Conservation (phyloP, 768 basidiomycete genomes). For the Podaxis mareebaensis region DNA sequence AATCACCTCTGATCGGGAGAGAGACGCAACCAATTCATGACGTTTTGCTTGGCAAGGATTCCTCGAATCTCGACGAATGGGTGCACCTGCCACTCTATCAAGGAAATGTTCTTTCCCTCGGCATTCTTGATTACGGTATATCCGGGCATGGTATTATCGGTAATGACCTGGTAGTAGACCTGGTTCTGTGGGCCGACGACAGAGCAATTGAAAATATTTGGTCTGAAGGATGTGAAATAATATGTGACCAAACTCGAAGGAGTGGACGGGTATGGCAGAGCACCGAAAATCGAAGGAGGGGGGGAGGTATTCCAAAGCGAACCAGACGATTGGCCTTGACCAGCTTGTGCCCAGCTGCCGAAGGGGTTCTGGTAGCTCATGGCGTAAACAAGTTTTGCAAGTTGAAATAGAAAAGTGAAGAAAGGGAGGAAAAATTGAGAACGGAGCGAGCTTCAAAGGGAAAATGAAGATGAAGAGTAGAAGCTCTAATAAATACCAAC, state of each 20-base stretch:
- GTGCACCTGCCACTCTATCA: constrained; percentile 58
- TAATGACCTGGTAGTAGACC: constrained; percentile 48
- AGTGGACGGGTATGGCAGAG: constrained; percentile 54
- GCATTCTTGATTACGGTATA: constrained; percentile 55
- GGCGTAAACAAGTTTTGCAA: not conserved
- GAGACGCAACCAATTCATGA: constrained; percentile 55
- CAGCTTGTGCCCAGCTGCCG: constrained; percentile 34
- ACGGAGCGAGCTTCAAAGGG: not conserved
- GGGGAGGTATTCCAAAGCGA: constrained; percentile 23
- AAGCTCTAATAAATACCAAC: not conserved
- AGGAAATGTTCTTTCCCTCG: constrained; percentile 46
- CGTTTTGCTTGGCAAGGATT: constrained; percentile 46
- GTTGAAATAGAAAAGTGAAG: not conserved
- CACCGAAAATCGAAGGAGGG: constrained; percentile 60
- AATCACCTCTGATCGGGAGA: constrained; percentile 45
- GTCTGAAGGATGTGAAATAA: constrained; percentile 51
- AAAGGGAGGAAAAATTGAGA: not conserved
- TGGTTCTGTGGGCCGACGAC: constrained; percentile 53
- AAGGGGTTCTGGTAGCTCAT: constrained; percentile 41
- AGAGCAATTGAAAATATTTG: constrained; percentile 53
- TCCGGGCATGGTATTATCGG: constrained; percentile 49
- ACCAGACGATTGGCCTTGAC: constrained; percentile 25
- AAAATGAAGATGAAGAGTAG: not conserved
- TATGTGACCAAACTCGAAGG: constrained; percentile 37
- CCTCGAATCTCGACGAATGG: constrained; percentile 56